Evolutionary conservation across 345 rosid genomes (phyloP).

Genomic region (Rubroshorea leprosula): DNA sequence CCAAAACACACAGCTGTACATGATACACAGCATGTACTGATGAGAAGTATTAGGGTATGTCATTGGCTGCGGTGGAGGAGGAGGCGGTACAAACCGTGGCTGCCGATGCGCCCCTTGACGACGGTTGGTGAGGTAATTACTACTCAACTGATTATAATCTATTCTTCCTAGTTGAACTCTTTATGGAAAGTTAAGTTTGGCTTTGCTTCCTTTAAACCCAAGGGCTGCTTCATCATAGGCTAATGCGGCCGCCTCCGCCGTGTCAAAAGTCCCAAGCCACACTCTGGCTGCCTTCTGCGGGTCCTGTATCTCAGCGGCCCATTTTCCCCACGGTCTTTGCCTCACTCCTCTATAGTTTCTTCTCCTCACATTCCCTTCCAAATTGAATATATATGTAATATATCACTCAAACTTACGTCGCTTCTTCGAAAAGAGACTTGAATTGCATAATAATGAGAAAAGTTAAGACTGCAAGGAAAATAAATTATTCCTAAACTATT

Average conservation of each 20-base stretch:
- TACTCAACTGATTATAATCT: slow-evolving; percentile 13
- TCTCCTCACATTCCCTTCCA: slow-evolving; percentile 29
- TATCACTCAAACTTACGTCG: no score
- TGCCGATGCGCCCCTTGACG: background rate
- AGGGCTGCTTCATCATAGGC: slow-evolving; percentile 86
- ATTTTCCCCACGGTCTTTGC: slow-evolving; percentile 56
- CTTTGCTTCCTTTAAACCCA: slow-evolving; percentile 77
- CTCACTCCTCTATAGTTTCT: slow-evolving; percentile 50
- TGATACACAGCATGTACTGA: no score
- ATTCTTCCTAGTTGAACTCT: slow-evolving; percentile 44
- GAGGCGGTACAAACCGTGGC: no score
- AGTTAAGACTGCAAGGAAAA: no score
- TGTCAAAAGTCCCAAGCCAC: slow-evolving; percentile 73
- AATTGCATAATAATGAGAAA: no score
- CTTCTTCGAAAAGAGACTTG: no score
- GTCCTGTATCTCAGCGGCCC: slow-evolving; percentile 49
- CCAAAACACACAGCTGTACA: no score
- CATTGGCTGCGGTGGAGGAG: no score
- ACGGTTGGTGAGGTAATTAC: slow-evolving; percentile 13
- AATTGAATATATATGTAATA: no score
- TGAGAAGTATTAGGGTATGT: no score
- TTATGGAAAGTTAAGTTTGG: slow-evolving; percentile 75
- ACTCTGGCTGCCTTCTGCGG: slow-evolving; percentile 47
- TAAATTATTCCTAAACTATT: no score
- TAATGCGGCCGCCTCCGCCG: slow-evolving; percentile 70